A percentile compares a stretch with the other conserved stretches of the same genome.
Conservation (phyloP, 2,329 filamentous ascomycete genomes). For the Aspergillus latus region DNA sequence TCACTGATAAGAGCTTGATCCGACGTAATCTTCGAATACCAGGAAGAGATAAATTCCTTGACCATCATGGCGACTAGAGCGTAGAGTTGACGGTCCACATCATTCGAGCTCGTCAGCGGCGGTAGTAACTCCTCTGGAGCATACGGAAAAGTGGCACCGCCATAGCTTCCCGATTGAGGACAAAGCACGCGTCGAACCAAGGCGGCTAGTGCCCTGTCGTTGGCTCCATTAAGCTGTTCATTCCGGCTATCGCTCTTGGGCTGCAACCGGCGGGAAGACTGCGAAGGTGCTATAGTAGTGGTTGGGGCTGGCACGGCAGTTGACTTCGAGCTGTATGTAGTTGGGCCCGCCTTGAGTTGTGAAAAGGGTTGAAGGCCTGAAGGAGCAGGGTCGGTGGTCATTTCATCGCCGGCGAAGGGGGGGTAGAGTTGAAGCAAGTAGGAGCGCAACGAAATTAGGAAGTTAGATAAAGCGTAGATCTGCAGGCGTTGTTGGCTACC, state of each 20-base stretch:
- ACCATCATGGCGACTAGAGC: slow-evolving; percentile 87
- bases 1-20: slow-evolving; percentile 87
- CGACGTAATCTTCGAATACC: slow-evolving; percentile 90
- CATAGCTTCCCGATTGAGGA: slow-evolving; percentile 56
- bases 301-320: slow-evolving; percentile 30
- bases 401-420: slow-evolving; percentile 34
- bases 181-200: slow-evolving; percentile 84
- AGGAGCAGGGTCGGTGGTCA: slow-evolving; percentile 37
- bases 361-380: slow-evolving; percentile 43
- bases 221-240: slow-evolving; percentile 52
- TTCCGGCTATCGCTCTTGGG: slow-evolving; percentile 39
- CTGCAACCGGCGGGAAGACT: slow-evolving; percentile 33
- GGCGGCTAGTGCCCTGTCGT: slow-evolving; percentile 74
- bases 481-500: slow-evolving; percentile 4
- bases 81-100: slow-evolving; percentile 90
- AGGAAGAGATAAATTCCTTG: slow-evolving; percentile 84
- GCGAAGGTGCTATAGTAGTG: slow-evolving; percentile 28
- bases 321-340: slow-evolving; percentile 38
- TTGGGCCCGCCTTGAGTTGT: slow-evolving; percentile 38
- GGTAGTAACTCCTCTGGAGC: slow-evolving; percentile 81
- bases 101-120: slow-evolving; percentile 89
- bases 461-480: neutral
- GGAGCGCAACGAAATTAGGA: neutral
- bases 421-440: neutral
- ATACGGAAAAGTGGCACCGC: slow-evolving; percentile 53